phyloP scores from a whole-genome alignment of 352 stramenopile species.

The Phytophthora palmivora region DNA sequence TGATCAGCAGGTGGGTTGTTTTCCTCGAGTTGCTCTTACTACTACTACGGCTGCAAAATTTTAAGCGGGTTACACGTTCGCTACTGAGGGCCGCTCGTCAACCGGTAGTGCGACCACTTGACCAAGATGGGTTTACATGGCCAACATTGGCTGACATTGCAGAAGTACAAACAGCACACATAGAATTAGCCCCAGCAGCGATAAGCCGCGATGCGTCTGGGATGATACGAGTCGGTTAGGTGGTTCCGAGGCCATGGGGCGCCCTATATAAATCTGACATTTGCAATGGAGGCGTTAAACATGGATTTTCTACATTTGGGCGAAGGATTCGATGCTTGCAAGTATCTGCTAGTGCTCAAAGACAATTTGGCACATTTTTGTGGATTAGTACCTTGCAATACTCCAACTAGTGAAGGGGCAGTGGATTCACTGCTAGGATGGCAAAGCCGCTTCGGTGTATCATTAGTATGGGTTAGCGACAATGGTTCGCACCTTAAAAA shows the following conservation, averaged over 20 bases:
- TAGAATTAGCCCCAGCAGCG: background rate
- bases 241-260: background rate
- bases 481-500: background rate
- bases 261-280: constrained; percentile 6
- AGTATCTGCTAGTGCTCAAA: background rate
- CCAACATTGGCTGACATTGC: constrained; percentile 2
- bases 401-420: too few relatives aligned
- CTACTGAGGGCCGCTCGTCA: background rate
- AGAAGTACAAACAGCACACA: background rate
- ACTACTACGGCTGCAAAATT: background rate
- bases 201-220: background rate
- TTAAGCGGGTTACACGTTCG: background rate
- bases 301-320: background rate
- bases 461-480: background rate
- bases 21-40: background rate
- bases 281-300: constrained; percentile 11
- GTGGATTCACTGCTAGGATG: too few relatives aligned
- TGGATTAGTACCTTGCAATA: background rate
- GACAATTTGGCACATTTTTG: background rate
- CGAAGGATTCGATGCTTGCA: background rate
- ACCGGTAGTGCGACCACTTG: background rate
- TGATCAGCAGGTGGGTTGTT: constrained; percentile 11
- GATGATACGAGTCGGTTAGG: too few relatives aligned
- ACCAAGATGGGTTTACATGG: constrained; percentile 4
- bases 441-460: background rate